A percentile compares a stretch with the other conserved stretches of the same genome.
Conservation (phyloP, 2,329 filamentous ascomycete genomes). For the Dryadomyces sulphureus region DNA sequence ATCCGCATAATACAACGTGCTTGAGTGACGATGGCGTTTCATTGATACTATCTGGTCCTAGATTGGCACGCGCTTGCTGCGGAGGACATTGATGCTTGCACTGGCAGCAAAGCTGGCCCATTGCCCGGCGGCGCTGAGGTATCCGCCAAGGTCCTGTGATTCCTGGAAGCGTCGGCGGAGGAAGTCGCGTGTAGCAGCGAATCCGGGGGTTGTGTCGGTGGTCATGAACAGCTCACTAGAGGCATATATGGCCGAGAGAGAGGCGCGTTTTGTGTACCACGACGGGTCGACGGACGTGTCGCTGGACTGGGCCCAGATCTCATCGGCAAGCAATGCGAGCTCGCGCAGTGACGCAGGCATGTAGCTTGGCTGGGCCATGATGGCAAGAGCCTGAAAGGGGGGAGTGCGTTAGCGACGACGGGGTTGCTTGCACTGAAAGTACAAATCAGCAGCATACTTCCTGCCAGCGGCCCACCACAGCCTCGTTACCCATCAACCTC, state of each 20-base stretch:
- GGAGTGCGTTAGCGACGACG: too few relatives aligned
- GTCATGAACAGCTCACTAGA: constrained; percentile 88
- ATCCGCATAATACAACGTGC: too few relatives aligned
- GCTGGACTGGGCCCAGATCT: constrained; percentile 79
- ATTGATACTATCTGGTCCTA: too few relatives aligned
- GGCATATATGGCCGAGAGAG: constrained; percentile 45
- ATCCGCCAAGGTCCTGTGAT: constrained; percentile 44
- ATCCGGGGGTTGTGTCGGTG: constrained; percentile 56
- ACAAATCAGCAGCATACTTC: too few relatives aligned
- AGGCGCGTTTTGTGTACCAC: constrained; percentile 63
- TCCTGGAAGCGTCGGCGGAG: constrained; percentile 62
- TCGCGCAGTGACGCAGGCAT: constrained; percentile 64
- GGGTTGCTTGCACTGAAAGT: too few relatives aligned
- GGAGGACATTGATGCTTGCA: constrained; percentile 64
- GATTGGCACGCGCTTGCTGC: constrained; percentile 77
- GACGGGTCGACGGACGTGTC: constrained; percentile 68
- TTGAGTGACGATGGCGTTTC: too few relatives aligned
- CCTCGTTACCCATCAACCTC: constrained; percentile 58
- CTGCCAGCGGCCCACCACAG: constrained; percentile 67
- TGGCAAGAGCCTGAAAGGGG: constrained; percentile 57
- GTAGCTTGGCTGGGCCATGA: constrained; percentile 77
- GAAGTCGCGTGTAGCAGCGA: constrained; percentile 65
- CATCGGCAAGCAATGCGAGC: constrained; percentile 70
- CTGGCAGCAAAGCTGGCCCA: constrained; percentile 74
- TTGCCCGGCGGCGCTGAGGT: constrained; percentile 49